These are phyloP conservation scores for Neophaeococcomyces aloes DNA, from an alignment of 2,329 filamentous ascomycete species.

Conservation along the genomic window DNA sequence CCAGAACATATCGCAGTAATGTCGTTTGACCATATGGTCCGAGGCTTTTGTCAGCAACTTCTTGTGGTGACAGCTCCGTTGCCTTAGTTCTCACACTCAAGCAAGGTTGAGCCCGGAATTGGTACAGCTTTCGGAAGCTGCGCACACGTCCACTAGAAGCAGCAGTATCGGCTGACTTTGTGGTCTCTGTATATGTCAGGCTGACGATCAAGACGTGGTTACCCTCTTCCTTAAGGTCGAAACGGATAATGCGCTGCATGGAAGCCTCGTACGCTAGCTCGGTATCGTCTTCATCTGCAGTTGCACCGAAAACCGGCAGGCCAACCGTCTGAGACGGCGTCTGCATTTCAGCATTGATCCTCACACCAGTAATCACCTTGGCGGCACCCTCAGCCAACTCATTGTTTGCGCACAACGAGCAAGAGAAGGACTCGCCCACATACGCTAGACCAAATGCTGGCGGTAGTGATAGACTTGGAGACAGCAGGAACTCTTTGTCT, in stretches of 20 bases:
- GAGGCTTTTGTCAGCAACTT: slow-evolving; percentile 35
- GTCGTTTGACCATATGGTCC: slow-evolving; percentile 35
- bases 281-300: slow-evolving; percentile 17
- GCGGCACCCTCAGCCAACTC: slow-evolving; percentile 45
- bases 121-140: slow-evolving; percentile 90
- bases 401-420: slow-evolving; percentile 92
- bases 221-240: slow-evolving; percentile 87
- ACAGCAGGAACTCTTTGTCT: slow-evolving; percentile 44
- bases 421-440: slow-evolving; percentile 89
- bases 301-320: slow-evolving; percentile 40
- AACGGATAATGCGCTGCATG: slow-evolving; percentile 64
- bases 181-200: slow-evolving; percentile 84
- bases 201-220: slow-evolving; percentile 89
- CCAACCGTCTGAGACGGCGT: slow-evolving; percentile 65
- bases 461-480: slow-evolving; percentile 60
- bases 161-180: slow-evolving; percentile 33
- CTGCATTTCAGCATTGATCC: slow-evolving; percentile 89
- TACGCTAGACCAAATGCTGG: slow-evolving; percentile 89
- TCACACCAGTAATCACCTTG: slow-evolving; percentile 58
- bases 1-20: slow-evolving; percentile 57
- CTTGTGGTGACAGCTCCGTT: slow-evolving; percentile 47
- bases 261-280: too few species aligned
- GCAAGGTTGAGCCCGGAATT: slow-evolving; percentile 86
- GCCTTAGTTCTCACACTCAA: slow-evolving; percentile 86
- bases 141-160: slow-evolving; percentile 54